Evolutionary conservation across 495 filamentous ascomycete genomes (phyloP).

Genomic region (Thermochaetoides thermophila): DNA sequence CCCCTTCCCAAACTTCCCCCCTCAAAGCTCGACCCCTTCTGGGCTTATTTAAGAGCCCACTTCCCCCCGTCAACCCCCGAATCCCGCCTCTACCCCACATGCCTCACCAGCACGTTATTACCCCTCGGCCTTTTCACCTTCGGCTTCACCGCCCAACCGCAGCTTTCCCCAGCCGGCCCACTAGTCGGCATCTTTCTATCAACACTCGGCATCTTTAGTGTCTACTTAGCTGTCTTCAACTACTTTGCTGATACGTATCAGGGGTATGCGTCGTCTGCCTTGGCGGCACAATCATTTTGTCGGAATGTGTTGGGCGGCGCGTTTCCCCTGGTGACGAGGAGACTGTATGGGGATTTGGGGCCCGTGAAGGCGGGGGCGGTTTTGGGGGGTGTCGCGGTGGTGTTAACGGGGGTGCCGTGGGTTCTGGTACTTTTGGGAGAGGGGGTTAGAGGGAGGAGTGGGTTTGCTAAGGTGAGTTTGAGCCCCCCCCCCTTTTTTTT

Average conservation of each 20-base stretch:
- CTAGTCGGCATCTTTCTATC: conserved; percentile 53
- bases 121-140: conserved; percentile 61
- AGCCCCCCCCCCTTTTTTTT: no score
- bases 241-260: conserved; percentile 90
- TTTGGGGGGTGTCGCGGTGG: conserved; percentile 56
- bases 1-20: neutral
- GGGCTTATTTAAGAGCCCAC: conserved; percentile 22
- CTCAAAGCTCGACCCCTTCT: conserved; percentile 8
- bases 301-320: conserved; percentile 73
- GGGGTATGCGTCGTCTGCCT: conserved; percentile 66
- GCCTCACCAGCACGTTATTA: conserved; percentile 46
- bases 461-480: conserved; percentile 41
- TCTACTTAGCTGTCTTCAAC: conserved; percentile 87
- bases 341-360: conserved; percentile 58
- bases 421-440: conserved; percentile 69
- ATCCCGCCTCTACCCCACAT: conserved; percentile 69
- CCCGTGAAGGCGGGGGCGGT: conserved; percentile 60
- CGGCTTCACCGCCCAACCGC: conserved; percentile 57
- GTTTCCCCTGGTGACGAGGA: conserved; percentile 62
- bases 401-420: conserved; percentile 73
- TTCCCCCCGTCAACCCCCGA: conserved; percentile 49
- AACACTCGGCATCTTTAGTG: conserved; percentile 76
- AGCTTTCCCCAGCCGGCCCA: conserved; percentile 66
- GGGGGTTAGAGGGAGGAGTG: conserved; percentile 61
- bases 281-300: conserved; percentile 76